Conservation (phyloP, 257 asterid species). For the Solanum paucissectum region DNA sequence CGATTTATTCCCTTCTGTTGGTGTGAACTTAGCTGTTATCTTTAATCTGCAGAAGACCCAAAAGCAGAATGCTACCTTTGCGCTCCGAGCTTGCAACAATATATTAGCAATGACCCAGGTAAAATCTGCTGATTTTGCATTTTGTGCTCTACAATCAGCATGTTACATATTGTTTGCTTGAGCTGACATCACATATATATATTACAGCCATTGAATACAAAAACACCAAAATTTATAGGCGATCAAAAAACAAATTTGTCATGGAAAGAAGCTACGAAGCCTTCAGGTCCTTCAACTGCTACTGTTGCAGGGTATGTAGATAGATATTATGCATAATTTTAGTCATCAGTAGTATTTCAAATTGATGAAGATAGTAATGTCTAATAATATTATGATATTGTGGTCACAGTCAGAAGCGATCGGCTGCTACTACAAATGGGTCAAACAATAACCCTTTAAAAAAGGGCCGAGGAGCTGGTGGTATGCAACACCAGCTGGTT, state of each 20-base stretch:
- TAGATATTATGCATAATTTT: not conserved
- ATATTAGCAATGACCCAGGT: conserved; percentile 77
- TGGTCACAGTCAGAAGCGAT: conserved; percentile 53
- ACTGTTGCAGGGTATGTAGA: conserved; percentile 48
- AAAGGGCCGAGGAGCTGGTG: conserved; percentile 65
- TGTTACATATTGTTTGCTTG: not conserved
- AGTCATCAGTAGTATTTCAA: not conserved
- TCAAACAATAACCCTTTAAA: conserved; percentile 32
- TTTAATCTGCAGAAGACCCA: conserved; percentile 62
- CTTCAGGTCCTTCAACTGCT: conserved; percentile 28
- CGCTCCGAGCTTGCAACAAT: conserved; percentile 78
- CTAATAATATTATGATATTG: not conserved
- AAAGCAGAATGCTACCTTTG: conserved; percentile 73
- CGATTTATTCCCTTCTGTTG: not conserved
- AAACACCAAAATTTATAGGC: conserved; percentile 78
- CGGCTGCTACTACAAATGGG: conserved; percentile 29
- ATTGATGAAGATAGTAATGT: not conserved
- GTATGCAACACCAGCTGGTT: conserved; percentile 55
- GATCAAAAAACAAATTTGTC: conserved; percentile 73
- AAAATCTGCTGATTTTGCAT: not conserved
- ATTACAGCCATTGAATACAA: conserved; percentile 70
- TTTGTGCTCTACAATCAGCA: not conserved
- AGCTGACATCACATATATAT: not conserved
- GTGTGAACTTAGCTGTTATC: not conserved
- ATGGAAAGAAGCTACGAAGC: conserved; percentile 71